These are phyloP conservation scores for Cyclotella distinguenda DNA, from an alignment of 108 stramenopile genomes.

Conservation along the genomic window DNA sequence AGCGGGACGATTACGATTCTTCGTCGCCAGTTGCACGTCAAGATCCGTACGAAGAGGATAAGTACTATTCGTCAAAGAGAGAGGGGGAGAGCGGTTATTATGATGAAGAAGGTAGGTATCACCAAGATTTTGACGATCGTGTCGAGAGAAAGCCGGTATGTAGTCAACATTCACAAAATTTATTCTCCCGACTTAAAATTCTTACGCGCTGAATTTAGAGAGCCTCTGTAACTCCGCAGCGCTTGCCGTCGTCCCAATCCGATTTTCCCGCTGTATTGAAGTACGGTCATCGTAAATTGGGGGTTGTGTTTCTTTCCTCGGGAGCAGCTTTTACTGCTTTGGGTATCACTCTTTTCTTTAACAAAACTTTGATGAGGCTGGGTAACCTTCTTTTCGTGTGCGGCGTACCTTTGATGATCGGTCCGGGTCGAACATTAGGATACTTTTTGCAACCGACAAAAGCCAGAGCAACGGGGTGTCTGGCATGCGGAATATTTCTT, in stretches of 20 bases:
- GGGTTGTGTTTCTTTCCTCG: constrained; percentile 66
- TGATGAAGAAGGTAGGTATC: constrained; percentile 46
- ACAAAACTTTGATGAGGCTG: constrained; percentile 90
- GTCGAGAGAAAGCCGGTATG: not conserved
- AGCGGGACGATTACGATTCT: constrained; percentile 1
- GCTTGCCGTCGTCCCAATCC: constrained; percentile 1
- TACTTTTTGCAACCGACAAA: constrained; percentile 90
- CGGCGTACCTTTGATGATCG: constrained; percentile 87
- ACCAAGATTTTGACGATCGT: constrained; percentile 20
- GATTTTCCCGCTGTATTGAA: constrained; percentile 28
- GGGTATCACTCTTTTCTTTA: constrained; percentile 92
- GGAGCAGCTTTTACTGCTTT: constrained; percentile 74
- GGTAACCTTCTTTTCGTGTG: constrained; percentile 86
- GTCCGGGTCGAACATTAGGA: constrained; percentile 81
- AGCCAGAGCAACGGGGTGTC: constrained; percentile 80
- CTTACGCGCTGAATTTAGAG: not conserved
- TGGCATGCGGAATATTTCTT: constrained; percentile 76
- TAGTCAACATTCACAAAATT: not conserved
- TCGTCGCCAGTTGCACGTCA: constrained; percentile 3
- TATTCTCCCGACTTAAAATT: not conserved
- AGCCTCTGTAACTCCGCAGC: not conserved
- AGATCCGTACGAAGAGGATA: constrained; percentile 32
- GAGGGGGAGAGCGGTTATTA: constrained; percentile 28
- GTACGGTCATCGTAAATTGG: constrained; percentile 64
- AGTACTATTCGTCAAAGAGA: constrained; percentile 13